A percentile compares a stretch with the other conserved stretches of the same genome.
phyloP scores from a whole-genome alignment of 2,329 filamentous ascomycete genomes.

The Aureobasidium melanogenum region DNA sequence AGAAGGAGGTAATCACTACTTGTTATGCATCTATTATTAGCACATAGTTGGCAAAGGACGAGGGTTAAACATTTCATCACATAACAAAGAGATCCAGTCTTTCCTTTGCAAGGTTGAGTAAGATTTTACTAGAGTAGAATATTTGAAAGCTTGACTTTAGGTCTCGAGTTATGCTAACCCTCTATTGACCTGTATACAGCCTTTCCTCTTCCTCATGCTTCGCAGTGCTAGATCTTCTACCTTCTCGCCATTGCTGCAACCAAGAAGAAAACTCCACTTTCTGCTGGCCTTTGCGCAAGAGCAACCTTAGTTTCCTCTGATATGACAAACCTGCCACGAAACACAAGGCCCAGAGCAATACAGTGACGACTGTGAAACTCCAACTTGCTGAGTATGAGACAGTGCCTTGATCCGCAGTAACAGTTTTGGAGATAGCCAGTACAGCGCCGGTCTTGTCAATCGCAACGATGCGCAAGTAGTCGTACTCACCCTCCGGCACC shows the following conservation, averaged over 20 bases:
- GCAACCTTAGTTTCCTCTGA: background rate
- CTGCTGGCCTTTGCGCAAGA: background rate
- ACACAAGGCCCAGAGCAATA: background rate
- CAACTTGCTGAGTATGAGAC: background rate
- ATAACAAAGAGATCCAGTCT: too few species aligned
- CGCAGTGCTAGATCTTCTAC: background rate
- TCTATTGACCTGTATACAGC: background rate
- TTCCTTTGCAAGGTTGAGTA: too few species aligned
- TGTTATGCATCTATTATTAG: too few species aligned
- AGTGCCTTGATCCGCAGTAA: background rate
- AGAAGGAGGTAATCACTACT: too few species aligned
- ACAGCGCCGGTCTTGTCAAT: constrained; percentile 17
- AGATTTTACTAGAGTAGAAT: too few species aligned
- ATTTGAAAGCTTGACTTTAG: too few species aligned
- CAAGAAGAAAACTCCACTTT: background rate
- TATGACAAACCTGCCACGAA: background rate
- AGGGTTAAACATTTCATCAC: too few species aligned
- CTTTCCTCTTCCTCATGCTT: background rate
- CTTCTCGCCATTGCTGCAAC: background rate
- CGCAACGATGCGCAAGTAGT: constrained; percentile 15
- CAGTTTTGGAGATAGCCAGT: background rate
- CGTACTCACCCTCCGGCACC: background rate
- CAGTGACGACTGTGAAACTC: background rate
- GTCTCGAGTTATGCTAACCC: too few species aligned
- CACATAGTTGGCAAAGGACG: too few species aligned